A percentile compares a stretch with the other conserved stretches of the same genome.
Evolutionary conservation across 306 rosid genomes (phyloP).

Genomic region (Prunus kanzakura): DNA sequence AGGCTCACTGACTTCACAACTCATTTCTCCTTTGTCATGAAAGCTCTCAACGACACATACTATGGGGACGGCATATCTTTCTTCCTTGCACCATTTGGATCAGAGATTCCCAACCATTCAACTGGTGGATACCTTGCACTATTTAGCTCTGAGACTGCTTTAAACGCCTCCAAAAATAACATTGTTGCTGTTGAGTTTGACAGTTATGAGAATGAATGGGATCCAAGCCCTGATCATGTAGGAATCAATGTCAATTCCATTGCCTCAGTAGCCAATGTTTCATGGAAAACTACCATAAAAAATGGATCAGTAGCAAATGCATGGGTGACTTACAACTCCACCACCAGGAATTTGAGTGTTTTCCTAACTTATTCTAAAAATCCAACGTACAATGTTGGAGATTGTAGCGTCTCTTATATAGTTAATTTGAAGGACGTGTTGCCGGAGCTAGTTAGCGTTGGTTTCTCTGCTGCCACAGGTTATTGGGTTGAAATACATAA

Average conservation of each 20-base stretch:
- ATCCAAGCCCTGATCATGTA: slow-evolving; percentile 50
- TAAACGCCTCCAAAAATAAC: slow-evolving; percentile 31
- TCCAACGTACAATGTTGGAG: slow-evolving; percentile 29
- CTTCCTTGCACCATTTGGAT: slow-evolving; percentile 54
- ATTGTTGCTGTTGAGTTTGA: slow-evolving; percentile 79
- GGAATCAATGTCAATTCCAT: slow-evolving; percentile 73
- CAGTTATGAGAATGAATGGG: slow-evolving; percentile 44
- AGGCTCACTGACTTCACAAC: slow-evolving; percentile 65
- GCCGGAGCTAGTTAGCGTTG: slow-evolving; percentile 60
- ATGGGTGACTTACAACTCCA: slow-evolving; percentile 61
- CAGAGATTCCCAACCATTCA: slow-evolving; percentile 47
- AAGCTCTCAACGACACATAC: not conserved
- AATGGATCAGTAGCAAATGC: slow-evolving; percentile 48
- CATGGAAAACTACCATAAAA: slow-evolving; percentile 53
- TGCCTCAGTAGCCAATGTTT: slow-evolving; percentile 29
- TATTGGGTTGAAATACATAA: slow-evolving; percentile 47
- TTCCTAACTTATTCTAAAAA: slow-evolving; percentile 47
- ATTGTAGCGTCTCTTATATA: slow-evolving; percentile 35
- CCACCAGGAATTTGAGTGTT: slow-evolving; percentile 51
- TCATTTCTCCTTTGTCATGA: slow-evolving; percentile 59
- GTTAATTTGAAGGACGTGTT: slow-evolving; percentile 56
- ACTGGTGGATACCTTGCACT: slow-evolving; percentile 62
- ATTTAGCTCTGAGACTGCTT: slow-evolving; percentile 28
- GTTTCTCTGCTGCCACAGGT: slow-evolving; percentile 81
- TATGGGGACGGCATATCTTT: slow-evolving; percentile 68